These are phyloP conservation scores for Candida insectorum DNA, from an alignment of 805 yeast genomes.

Conservation along the genomic window DNA sequence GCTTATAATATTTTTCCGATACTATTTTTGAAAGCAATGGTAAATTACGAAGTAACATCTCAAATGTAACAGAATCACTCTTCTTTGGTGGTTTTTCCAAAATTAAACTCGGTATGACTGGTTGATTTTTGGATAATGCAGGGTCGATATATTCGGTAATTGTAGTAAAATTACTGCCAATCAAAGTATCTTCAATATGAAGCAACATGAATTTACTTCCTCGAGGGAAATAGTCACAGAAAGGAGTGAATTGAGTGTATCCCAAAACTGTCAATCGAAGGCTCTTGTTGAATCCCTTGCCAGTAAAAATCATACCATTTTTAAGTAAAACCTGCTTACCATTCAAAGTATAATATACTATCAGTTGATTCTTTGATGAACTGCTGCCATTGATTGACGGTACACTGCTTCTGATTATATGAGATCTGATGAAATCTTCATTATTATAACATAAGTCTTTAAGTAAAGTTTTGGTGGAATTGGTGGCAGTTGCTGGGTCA, in stretches of 20 bases:
- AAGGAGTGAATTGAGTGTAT: conserved; percentile 49
- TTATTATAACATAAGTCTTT: conserved; percentile 50
- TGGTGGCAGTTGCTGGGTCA: conserved; percentile 23
- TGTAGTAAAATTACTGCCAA: conserved; percentile 31
- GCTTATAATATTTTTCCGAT: conserved; percentile 32
- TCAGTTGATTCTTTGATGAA: conserved; percentile 32
- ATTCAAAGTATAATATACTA: conserved; percentile 51
- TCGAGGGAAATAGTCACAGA: conserved; percentile 57
- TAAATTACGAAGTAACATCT: conserved; percentile 32
- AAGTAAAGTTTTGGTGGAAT: conserved; percentile 29
- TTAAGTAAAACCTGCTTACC: conserved; percentile 54
- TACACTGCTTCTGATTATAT: conserved; percentile 43
- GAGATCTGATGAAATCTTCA: conserved; percentile 61
- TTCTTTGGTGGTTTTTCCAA: not conserved
- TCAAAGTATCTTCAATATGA: conserved; percentile 53
- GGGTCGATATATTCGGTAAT: conserved; percentile 11
- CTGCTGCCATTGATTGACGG: conserved; percentile 23
- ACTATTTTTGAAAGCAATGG: conserved; percentile 40
- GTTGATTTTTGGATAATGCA: not conserved
- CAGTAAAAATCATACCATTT: conserved; percentile 52
- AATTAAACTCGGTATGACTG: not conserved
- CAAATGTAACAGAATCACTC: conserved; percentile 23
- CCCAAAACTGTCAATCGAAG: conserved; percentile 41
- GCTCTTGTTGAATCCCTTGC: conserved; percentile 54
- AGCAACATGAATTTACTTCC: conserved; percentile 56